Conservation (phyloP, 768 basidiomycete genomes). For the Rickenella mellea region DNA sequence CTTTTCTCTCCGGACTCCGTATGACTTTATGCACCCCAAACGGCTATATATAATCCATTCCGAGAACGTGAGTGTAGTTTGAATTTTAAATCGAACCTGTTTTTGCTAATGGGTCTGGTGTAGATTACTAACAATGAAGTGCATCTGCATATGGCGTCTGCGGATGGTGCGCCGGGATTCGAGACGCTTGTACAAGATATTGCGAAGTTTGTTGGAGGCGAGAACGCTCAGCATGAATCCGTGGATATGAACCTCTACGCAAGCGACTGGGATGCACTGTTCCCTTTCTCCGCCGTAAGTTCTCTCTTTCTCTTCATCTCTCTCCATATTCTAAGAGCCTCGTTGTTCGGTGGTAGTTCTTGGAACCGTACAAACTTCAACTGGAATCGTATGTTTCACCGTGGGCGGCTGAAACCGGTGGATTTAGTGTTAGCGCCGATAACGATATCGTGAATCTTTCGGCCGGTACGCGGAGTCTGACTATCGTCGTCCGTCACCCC, state of each 20-base stretch:
- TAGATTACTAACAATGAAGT: conserved; percentile 67
- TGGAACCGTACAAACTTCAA: conserved; percentile 75
- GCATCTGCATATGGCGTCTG: conserved; percentile 70
- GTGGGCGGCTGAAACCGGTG: conserved; percentile 28
- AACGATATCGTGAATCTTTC: conserved; percentile 44
- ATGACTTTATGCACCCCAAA: conserved; percentile 83
- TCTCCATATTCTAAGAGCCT: not conserved
- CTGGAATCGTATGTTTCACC: conserved; percentile 44
- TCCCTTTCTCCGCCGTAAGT: conserved; percentile 68
- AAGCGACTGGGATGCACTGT: conserved; percentile 81
- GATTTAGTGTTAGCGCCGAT: conserved; percentile 47
- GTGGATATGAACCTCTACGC: conserved; percentile 70
- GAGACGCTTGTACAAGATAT: conserved; percentile 51
- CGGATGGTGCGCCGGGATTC: conserved; percentile 78
- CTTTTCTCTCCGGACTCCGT: conserved; percentile 53
- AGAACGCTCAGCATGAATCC: conserved; percentile 26
- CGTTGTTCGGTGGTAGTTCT: conserved; percentile 41
- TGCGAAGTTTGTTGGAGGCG: conserved; percentile 46
- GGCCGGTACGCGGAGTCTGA: conserved; percentile 61
- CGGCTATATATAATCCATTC: conserved; percentile 74
- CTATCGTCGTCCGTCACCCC: conserved; percentile 64
- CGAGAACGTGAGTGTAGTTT: conserved; percentile 61
- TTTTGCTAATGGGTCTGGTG: conserved; percentile 1
- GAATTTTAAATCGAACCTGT: not conserved
- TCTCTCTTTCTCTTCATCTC: conserved; percentile 1